Base-by-base conservation (phyloP, 148 eudicot genomes). In the Spergularia bocconei region DNA sequence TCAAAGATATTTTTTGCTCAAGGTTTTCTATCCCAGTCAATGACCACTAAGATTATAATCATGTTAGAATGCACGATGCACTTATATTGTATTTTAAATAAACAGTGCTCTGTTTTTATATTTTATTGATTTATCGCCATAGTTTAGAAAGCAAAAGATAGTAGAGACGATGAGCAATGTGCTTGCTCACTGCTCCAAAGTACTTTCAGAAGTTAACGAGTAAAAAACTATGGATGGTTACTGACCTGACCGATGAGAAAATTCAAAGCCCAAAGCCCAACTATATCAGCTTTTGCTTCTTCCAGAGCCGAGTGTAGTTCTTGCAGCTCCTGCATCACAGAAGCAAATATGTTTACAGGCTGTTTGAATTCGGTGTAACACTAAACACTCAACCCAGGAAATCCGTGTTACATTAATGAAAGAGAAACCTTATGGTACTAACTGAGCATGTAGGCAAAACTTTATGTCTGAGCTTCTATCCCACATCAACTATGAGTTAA, bases 241-340 rank as follows among this genome's bases (percentile, higher is more conserved):
- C 81, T 80, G 70, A 90, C 98, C 93, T 91, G 85, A 78, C 68
- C 76, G 64, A 92, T 83, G 61, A 95, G 84, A 77, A 92, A 95
- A 57, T 83, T 84, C 14, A 95, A 81, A 77, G 99, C 99, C 99
- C 99, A 95, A 77, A 95, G 93, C 50, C 99, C 99, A 64, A 95
- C 99, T 64, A 95, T 95, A 78, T 95, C 99, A 76, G 99, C 99
- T 78, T 95, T 95, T 65, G 97, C 99, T 88, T 95, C 99, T 87
- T 95, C 99, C 50, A 95, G 59, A 38, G 97, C 91, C 0, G 97
- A 95, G 79, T 95, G 97, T 78, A 92, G 84, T 83, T 95, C 99
- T 87, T 95, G 97, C 70, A 95, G 88, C 82, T 92, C 97, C 99
- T 95, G 86, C 71, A 64, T 50, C 53, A 71, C 39, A 69, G 4